Evolutionary conservation across 2,329 filamentous ascomycete species (phyloP).

Genomic region (Colletotrichum viniferum): DNA sequence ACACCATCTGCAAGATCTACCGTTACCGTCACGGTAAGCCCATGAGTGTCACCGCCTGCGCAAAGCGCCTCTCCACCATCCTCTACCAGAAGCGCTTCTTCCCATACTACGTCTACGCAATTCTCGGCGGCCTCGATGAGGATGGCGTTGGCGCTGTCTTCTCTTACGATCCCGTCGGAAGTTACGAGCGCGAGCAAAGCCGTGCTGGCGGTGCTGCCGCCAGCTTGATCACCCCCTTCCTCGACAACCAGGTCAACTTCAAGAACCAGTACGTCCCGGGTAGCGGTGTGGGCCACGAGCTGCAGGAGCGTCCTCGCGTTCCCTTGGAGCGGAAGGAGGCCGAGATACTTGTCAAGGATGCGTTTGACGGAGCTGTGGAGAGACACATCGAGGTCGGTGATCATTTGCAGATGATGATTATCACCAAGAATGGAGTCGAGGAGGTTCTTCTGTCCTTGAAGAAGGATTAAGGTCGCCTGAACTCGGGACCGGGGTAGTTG

Average conservation of each 20-base stretch:
- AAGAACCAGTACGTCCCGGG: conserved; percentile 97
- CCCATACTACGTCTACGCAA: conserved; percentile 96
- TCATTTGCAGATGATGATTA: conserved; percentile 91
- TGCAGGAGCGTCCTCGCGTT: conserved; percentile 72
- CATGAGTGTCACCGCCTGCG: conserved; percentile 93
- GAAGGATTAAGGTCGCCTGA: conserved; percentile 68
- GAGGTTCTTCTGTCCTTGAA: conserved; percentile 86
- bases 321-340: conserved; percentile 76
- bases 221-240: conserved; percentile 97
- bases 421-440: conserved; percentile 86
- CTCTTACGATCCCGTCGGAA: conserved; percentile 97
- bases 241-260: conserved; percentile 99
- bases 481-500: not conserved
- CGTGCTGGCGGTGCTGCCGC: conserved; percentile 90
- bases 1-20: conserved; percentile 98
- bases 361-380: conserved; percentile 97
- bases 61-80: conserved; percentile 92
- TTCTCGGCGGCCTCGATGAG: conserved; percentile 92
- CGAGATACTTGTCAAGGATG: conserved; percentile 90
- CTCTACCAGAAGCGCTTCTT: conserved; percentile 99
- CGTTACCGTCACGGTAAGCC: conserved; percentile 96
- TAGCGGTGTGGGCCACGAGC: conserved; percentile 80
- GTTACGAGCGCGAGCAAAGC: conserved; percentile 96
- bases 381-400: conserved; percentile 99
- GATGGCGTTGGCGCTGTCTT: conserved; percentile 93